A percentile compares a stretch with the other conserved stretches of the same genome.
Conservation (phyloP, 495 filamentous ascomycete species). For the Hypoxylon cercidicola region DNA sequence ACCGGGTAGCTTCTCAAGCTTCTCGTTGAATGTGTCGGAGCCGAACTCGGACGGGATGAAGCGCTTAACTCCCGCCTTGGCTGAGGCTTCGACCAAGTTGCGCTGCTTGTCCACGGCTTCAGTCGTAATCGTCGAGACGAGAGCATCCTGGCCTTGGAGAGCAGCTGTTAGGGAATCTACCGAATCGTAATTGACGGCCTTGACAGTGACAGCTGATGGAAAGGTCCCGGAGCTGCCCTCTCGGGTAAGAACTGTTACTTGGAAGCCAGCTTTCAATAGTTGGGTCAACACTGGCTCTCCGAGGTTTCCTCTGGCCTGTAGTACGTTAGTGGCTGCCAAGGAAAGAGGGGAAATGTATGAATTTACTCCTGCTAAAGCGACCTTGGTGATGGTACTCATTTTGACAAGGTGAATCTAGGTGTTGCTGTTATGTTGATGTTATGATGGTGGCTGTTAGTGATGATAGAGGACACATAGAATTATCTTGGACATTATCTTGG, state of each 20-base stretch:
- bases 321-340: neutral
- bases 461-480: constrained; percentile 1
- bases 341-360: neutral
- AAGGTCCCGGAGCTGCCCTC: constrained; percentile 43
- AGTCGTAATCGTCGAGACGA: constrained; percentile 49
- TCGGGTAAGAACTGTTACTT: constrained; percentile 64
- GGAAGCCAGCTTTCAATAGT: constrained; percentile 59
- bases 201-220: constrained; percentile 49
- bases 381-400: constrained; percentile 54
- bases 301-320: constrained; percentile 58
- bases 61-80: constrained; percentile 60
- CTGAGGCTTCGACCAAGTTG: constrained; percentile 61
- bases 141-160: constrained; percentile 59
- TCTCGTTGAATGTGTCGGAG: constrained; percentile 50
- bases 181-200: constrained; percentile 60
- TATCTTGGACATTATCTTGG: neutral
- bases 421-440: neutral
- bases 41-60: constrained; percentile 68
- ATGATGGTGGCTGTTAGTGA: neutral
- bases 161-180: constrained; percentile 55
- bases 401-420: constrained; percentile 15
- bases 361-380: constrained; percentile 55
- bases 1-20: constrained; percentile 50
- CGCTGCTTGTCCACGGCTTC: constrained; percentile 45
- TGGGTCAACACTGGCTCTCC: constrained; percentile 60